Conservation (phyloP, 2,329 filamentous ascomycete species). For the Didymella keratinophila region DNA sequence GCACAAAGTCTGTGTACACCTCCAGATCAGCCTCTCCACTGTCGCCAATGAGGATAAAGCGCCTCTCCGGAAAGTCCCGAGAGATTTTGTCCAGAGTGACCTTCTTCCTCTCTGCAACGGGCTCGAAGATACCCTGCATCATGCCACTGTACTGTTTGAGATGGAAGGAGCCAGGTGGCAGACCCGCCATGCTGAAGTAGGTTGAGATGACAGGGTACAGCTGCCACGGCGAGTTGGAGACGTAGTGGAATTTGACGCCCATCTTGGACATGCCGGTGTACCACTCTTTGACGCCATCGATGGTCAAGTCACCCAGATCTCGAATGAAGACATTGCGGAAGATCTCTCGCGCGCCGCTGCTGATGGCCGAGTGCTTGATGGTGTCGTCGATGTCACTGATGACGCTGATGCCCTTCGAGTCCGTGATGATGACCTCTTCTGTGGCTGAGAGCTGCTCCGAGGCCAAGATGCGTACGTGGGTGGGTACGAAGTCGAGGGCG, state of each 20-base stretch:
- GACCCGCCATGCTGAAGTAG: conserved; percentile 80
- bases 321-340: conserved; percentile 96
- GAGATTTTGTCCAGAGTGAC: conserved; percentile 85
- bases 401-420: conserved; percentile 81
- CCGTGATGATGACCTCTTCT: conserved; percentile 78
- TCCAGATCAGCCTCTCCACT: conserved; percentile 97
- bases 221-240: conserved; percentile 99
- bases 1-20: conserved; percentile 92
- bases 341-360: conserved; percentile 86
- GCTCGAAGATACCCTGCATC: conserved; percentile 97
- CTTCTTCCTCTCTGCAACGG: conserved; percentile 93
- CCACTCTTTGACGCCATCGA: conserved; percentile 91
- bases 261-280: conserved; percentile 78
- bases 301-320: conserved; percentile 79
- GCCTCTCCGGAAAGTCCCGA: conserved; percentile 85
- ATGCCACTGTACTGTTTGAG: conserved; percentile 96
- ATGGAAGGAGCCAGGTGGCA: conserved; percentile 90
- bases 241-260: conserved; percentile 92
- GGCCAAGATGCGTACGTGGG: conserved; percentile 84
- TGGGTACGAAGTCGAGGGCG: conserved; percentile 87
- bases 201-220: conserved; percentile 87
- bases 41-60: conserved; percentile 91
- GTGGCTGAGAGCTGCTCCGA: conserved; percentile 84
- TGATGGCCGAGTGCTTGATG: conserved; percentile 93
- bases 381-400: conserved; percentile 99